Conservation (phyloP, 2,329 filamentous ascomycete genomes). For the Colletotrichum sp. region DNA sequence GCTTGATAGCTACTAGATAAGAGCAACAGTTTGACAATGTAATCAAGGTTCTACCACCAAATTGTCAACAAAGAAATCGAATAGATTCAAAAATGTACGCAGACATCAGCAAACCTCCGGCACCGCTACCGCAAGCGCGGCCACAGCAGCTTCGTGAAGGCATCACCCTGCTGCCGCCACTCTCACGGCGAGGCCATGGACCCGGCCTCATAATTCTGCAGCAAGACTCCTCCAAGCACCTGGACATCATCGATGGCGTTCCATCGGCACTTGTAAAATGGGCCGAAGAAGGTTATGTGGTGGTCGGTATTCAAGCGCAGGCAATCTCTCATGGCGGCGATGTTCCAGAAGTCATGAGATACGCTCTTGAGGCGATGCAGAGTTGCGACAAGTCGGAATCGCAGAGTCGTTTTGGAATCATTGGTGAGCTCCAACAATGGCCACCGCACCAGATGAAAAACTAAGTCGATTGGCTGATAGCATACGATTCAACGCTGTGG, state of each 20-base stretch:
- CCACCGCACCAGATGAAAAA: not conserved
- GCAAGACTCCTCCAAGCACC: not conserved
- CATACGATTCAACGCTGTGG: not conserved
- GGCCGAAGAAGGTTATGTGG: not conserved
- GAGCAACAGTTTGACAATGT: not conserved
- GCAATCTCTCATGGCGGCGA: not conserved
- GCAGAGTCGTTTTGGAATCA: not conserved
- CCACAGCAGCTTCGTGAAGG: not conserved
- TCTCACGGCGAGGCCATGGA: not conserved
- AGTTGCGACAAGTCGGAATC: not conserved
- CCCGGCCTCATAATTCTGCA: not conserved
- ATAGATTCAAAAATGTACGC: not conserved
- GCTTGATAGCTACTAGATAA: not conserved
- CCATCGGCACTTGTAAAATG: not conserved
- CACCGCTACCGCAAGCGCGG: not conserved
- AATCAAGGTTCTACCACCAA: not conserved
- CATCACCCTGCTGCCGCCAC: not conserved
- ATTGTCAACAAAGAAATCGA: not conserved
- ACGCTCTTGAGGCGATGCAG: not conserved
- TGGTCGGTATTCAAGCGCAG: not conserved
- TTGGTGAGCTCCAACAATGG: not conserved
- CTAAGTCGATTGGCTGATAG: not conserved
- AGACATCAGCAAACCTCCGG: not conserved
- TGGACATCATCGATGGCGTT: not conserved
- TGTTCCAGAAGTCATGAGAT: not conserved